Evolutionary conservation across 176 grass and related monocot genomes (phyloP), one percentile per base, ranked within the genome.

Genomic region (Eleusine coracana): DNA sequence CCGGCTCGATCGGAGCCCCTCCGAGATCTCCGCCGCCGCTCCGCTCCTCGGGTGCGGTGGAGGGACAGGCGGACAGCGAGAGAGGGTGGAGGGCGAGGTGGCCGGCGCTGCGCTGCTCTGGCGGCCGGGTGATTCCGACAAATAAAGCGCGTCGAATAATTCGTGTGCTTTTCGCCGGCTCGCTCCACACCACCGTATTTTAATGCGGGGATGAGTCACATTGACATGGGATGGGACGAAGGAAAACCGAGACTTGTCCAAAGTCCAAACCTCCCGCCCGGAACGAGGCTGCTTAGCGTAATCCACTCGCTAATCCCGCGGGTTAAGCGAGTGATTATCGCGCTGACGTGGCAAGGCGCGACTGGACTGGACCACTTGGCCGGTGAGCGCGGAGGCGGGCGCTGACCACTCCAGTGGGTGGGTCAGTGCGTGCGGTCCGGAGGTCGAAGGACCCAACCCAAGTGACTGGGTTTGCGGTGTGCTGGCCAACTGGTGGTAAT

Each of bases 91-190:
- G 21, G 23, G 72, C 50, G 62, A 80, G 77, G 72, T 76, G 72
- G 42, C 65, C 39, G 50, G 45, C 79, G 59, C 70, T 42, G 62
- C 81, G 50, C 64, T 70, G 83, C 73, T 72, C 36, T 50, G 83
- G 68, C 48, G 40, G 50, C 74, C 74, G 51, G 29, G 65, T 14
- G 76, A 88, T 54, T 68, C 40, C 78, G 59, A 73, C 73, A 40
- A 40, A 78, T 86, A 90, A 90, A 86, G 87, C 59, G 39, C 73
- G 66, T 78, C 83, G 83, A 90, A 89, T 82, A 82, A 90, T 86
- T 82, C 79, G 39, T 15, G 21, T 34, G 12, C 69, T 72, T 78
- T 71, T 54, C 16, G 9, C 27, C 38, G 12, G 2, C 41, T 59
- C 75, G 41, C 73, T 58, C n/a, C 5, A 15, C n/a, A 38, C 58